phyloP scores from a whole-genome alignment of 2,329 filamentous ascomycete species.

The Cyphellophora europaea region DNA sequence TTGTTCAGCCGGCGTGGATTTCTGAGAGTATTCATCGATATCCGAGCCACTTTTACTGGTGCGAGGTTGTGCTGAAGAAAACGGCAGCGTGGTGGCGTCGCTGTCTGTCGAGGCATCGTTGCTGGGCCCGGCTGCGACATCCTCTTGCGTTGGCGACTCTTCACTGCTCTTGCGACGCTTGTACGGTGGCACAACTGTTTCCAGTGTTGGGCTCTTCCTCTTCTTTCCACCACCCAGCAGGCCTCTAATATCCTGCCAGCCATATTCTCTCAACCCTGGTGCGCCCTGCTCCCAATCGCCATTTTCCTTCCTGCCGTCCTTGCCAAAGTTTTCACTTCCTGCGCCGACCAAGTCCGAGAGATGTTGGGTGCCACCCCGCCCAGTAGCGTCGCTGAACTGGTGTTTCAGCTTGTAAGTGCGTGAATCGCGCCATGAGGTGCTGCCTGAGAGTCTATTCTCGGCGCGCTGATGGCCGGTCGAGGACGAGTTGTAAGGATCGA shows the following conservation, averaged over 20 bases:
- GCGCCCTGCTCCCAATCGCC: constrained; percentile 41
- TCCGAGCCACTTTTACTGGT: background rate
- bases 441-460: constrained; percentile 54
- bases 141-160: background rate
- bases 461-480: constrained; percentile 71
- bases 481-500: constrained; percentile 51
- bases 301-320: constrained; percentile 42
- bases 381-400: constrained; percentile 55
- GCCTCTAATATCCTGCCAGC: constrained; percentile 33
- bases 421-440: constrained; percentile 61
- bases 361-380: constrained; percentile 52
- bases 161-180: background rate
- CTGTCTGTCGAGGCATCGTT: background rate
- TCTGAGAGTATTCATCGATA: background rate
- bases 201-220: constrained; percentile 24
- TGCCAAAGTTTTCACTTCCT: constrained; percentile 48
- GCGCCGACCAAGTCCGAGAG: constrained; percentile 54
- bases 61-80: background rate
- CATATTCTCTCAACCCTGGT: constrained; percentile 19
- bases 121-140: background rate
- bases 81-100: background rate
- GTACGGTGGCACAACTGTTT: background rate
- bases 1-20: constrained; percentile 3
- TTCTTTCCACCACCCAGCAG: constrained; percentile 39
- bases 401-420: constrained; percentile 58